A percentile compares a stretch with the other conserved stretches of the same genome.
These are phyloP conservation scores for Phytophthora citricola DNA, from an alignment of 352 stramenopile species.

Conservation along the genomic window DNA sequence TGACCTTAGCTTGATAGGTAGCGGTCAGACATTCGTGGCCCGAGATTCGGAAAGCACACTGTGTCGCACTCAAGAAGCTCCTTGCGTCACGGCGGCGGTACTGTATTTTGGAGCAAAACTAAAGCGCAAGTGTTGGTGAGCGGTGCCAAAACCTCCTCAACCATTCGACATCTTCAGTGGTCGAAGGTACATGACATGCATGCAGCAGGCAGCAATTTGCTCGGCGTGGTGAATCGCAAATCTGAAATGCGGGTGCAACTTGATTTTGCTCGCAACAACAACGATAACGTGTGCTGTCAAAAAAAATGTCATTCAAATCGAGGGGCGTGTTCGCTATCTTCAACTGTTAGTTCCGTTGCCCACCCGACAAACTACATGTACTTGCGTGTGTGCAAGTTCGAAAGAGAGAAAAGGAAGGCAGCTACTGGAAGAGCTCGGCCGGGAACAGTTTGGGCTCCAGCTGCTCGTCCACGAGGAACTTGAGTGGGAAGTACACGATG, in stretches of 20 bases:
- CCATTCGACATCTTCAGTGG: not conserved
- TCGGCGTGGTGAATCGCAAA: too few relatives aligned
- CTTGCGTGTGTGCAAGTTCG: constrained; percentile 1
- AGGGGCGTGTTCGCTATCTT: constrained; percentile 6
- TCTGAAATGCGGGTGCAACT: too few relatives aligned
- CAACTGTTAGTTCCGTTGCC: constrained; percentile 6
- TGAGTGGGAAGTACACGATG: constrained; percentile 89
- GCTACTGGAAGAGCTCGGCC: constrained; percentile 83
- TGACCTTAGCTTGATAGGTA: not conserved
- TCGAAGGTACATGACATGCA: too few relatives aligned
- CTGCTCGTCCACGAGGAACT: constrained; percentile 81
- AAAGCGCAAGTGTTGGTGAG: not conserved
- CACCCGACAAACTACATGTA: constrained; percentile 5
- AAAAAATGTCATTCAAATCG: constrained; percentile 6
- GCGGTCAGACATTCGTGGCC: not conserved
- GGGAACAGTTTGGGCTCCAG: constrained; percentile 86
- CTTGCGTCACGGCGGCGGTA: not conserved
- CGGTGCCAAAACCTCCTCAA: not conserved
- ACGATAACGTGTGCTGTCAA: constrained; percentile 1
- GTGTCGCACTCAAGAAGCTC: constrained; percentile 2
- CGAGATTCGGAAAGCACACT: constrained; percentile 8
- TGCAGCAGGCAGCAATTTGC: too few relatives aligned
- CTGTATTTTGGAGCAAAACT: too few relatives aligned
- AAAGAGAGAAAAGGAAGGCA: constrained; percentile 5
- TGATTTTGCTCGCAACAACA: too few relatives aligned